Evolutionary conservation across 495 filamentous ascomycete genomes (phyloP).

Genomic region (Patellaria atrata): DNA sequence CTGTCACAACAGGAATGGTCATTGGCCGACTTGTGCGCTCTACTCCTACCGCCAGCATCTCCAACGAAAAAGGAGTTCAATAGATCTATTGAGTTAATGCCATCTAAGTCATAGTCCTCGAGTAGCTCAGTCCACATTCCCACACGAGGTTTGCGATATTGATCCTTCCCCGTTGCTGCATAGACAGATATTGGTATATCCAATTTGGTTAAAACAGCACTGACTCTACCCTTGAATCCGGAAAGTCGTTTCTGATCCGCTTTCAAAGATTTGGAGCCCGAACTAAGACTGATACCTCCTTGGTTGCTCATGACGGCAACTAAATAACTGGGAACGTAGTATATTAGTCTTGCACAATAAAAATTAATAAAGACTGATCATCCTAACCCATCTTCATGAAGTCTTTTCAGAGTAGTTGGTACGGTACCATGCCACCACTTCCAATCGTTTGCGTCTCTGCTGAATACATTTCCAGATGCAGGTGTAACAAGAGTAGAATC

Average conservation of each 20-base stretch:
- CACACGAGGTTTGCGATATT: slow-evolving; percentile 68
- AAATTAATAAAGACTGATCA: neutral
- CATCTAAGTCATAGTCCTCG: slow-evolving; percentile 54
- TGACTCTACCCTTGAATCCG: slow-evolving; percentile 67
- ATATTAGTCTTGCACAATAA: slow-evolving; percentile 1
- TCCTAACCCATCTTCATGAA: slow-evolving; percentile 56
- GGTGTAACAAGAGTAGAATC: slow-evolving; percentile 79
- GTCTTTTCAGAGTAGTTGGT: slow-evolving; percentile 43
- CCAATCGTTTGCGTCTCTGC: slow-evolving; percentile 64
- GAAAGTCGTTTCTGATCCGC: slow-evolving; percentile 46
- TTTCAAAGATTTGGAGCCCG: slow-evolving; percentile 55
- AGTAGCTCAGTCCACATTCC: slow-evolving; percentile 86
- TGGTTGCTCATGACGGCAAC: slow-evolving; percentile 82
- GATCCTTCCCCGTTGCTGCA: slow-evolving; percentile 67
- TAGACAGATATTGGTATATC: slow-evolving; percentile 69
- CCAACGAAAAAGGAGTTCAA: slow-evolving; percentile 70
- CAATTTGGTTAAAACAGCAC: slow-evolving; percentile 51
- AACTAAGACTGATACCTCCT: slow-evolving; percentile 57
- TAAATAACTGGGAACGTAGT: slow-evolving; percentile 43
- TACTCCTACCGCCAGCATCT: slow-evolving; percentile 55
- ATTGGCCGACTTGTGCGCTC: slow-evolving; percentile 24
- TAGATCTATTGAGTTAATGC: slow-evolving; percentile 45
- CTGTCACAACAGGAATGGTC: slow-evolving; percentile 74
- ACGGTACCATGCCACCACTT: slow-evolving; percentile 81
- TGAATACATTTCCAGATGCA: slow-evolving; percentile 65